These are phyloP conservation scores for Hypomyces perniciosus DNA, from an alignment of 2,329 filamentous ascomycete genomes.

Conservation along the genomic window DNA sequence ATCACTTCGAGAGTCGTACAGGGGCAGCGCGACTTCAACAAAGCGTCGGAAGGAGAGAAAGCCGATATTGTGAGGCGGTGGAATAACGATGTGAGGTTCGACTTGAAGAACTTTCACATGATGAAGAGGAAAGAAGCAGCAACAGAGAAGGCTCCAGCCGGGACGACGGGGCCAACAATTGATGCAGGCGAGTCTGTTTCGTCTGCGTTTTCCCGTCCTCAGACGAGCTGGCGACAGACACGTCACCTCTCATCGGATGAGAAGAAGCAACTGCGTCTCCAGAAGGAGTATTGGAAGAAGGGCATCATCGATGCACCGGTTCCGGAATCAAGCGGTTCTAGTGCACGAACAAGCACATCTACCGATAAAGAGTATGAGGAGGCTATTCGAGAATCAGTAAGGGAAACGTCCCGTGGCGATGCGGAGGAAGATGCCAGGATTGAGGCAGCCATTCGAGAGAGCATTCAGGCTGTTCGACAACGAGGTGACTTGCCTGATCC, in stretches of 20 bases:
- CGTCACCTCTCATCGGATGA: constrained; percentile 45
- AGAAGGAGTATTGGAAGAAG: constrained; percentile 37
- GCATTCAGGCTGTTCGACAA: constrained; percentile 50
- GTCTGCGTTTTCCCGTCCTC: constrained; percentile 24
- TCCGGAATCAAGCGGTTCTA: constrained; percentile 10
- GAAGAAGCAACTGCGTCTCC: constrained; percentile 44
- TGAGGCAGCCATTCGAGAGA: constrained; percentile 68
- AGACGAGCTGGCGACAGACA: constrained; percentile 44
- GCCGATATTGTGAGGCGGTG: constrained; percentile 60
- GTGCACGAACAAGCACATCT: constrained; percentile 7
- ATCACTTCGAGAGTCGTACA: constrained; percentile 70
- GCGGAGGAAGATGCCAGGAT: constrained; percentile 62
- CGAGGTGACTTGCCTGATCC: constrained; percentile 22
- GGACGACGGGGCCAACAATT: constrained; percentile 1
- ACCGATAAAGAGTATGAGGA: constrained; percentile 61
- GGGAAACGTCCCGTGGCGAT: constrained; percentile 64
- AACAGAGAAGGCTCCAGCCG: constrained; percentile 27
- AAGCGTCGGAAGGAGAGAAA: constrained; percentile 51
- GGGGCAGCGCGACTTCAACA: constrained; percentile 60
- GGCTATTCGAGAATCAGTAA: constrained; percentile 64
- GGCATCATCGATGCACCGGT: constrained; percentile 17
- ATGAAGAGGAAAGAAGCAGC: constrained; percentile 42
- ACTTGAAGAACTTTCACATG: constrained; percentile 56
- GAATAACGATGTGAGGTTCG: constrained; percentile 49
- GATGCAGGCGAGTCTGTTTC: constrained; percentile 8